phyloP scores from a whole-genome alignment of 2,329 filamentous ascomycete species.

The Colletotrichum sp. region DNA sequence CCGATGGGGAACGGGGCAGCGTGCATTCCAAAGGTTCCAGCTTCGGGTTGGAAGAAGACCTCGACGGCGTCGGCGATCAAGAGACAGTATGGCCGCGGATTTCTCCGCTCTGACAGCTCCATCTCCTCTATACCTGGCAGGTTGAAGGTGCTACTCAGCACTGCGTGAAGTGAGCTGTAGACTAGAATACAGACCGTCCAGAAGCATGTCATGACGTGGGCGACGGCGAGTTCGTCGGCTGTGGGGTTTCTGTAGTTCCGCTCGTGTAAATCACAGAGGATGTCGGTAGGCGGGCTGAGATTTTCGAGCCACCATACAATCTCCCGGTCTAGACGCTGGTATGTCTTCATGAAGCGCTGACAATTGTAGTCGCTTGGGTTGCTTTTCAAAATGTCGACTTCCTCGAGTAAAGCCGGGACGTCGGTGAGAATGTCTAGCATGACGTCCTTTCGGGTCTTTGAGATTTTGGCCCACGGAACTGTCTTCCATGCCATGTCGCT shows the following conservation, averaged over 20 bases:
- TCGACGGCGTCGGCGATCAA: constrained; percentile 9
- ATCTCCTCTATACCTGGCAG: background rate
- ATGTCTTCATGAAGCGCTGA: background rate
- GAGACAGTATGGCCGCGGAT: constrained; percentile 5
- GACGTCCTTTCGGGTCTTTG: constrained; percentile 31
- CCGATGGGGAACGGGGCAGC: constrained; percentile 2
- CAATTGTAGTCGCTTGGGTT: background rate
- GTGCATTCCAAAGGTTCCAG: constrained; percentile 6
- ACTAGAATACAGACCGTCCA: constrained; percentile 9
- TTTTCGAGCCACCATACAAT: background rate
- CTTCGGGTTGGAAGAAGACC: constrained; percentile 5
- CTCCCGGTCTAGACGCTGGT: background rate
- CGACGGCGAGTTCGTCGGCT: constrained; percentile 1
- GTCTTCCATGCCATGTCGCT: constrained; percentile 32
- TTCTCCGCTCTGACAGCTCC: background rate
- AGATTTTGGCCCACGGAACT: constrained; percentile 30
- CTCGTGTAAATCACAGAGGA: background rate
- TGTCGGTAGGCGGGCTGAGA: background rate
- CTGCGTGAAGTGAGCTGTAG: background rate
- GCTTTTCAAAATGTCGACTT: constrained; percentile 28
- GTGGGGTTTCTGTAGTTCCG: background rate
- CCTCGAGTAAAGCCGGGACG: constrained; percentile 27
- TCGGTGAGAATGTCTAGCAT: constrained; percentile 34
- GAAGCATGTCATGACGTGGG: background rate
- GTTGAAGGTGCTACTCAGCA: background rate